A percentile compares a stretch with the other conserved stretches of the same genome.
Conservation (phyloP, 2,329 filamentous ascomycete species). For the Emergomyces pasteurianus region DNA sequence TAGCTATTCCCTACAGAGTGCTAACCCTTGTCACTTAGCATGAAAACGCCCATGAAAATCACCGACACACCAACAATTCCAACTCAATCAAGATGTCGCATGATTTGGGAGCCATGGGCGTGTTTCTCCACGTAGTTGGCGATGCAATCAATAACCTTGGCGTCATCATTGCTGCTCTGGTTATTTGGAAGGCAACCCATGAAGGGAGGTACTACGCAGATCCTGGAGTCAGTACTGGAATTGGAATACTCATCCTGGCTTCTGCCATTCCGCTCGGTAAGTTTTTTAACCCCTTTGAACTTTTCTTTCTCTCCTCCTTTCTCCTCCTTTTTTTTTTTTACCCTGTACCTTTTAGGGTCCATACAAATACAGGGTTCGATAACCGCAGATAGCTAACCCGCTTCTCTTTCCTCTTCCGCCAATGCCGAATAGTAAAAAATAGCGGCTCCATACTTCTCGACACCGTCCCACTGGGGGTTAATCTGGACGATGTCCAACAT, state of each 20-base stretch:
- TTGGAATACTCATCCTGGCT: constrained; percentile 59
- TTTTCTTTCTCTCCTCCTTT: not conserved
- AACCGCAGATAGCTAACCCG: not conserved
- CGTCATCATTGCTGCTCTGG: constrained; percentile 55
- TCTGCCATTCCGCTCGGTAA: constrained; percentile 48
- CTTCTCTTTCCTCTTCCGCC: not conserved
- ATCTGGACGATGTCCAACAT: constrained; percentile 51
- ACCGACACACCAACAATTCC: constrained; percentile 24
- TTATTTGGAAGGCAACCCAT: constrained; percentile 49
- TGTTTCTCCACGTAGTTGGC: constrained; percentile 57
- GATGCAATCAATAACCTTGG: constrained; percentile 66
- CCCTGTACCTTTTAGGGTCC: not conserved
- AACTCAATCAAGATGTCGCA: constrained; percentile 19
- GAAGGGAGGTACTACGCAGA: constrained; percentile 57
- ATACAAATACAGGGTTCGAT: not conserved
- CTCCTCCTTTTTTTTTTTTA: not conserved
- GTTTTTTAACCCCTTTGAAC: not conserved
- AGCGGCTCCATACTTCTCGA: constrained; percentile 54
- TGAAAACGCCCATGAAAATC: constrained; percentile 1
- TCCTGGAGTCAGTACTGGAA: constrained; percentile 55
- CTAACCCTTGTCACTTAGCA: not conserved
- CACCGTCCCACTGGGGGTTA: constrained; percentile 49
- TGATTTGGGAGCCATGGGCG: constrained; percentile 56
- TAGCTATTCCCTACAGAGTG: not conserved
- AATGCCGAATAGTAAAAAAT: not conserved